A percentile compares a stretch with the other conserved stretches of the same genome.
Evolutionary conservation across 23 red algal species (phyloP).

Genomic region (Gracilaria gracilis): DNA sequence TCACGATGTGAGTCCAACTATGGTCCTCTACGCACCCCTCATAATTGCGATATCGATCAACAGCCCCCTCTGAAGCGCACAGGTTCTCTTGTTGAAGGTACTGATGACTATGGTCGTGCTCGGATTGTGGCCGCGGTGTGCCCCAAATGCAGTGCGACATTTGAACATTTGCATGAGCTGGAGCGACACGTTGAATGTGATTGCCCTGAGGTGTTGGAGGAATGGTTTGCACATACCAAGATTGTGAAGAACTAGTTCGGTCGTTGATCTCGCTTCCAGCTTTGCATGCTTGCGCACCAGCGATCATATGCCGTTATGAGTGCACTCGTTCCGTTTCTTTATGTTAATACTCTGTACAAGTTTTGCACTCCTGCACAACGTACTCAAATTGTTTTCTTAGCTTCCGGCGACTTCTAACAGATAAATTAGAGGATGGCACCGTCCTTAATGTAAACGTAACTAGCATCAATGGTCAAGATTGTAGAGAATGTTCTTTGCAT

Average conservation of each 20-base stretch:
- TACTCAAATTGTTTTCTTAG: not conserved
- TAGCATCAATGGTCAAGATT: not conserved
- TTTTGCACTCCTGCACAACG: not conserved
- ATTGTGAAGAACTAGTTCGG: slow-evolving; percentile 25
- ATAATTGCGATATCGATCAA: slow-evolving; percentile 9
- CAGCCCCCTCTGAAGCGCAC: slow-evolving; percentile 29
- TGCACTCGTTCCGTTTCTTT: not conserved
- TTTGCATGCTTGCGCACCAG: not conserved
- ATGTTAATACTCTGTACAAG: not conserved
- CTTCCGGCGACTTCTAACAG: not conserved
- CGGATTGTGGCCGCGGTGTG: slow-evolving; percentile 21
- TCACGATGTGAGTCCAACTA: slow-evolving; percentile 25
- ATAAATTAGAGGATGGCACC: not conserved
- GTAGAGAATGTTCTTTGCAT: no score
- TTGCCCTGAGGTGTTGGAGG: slow-evolving; percentile 20
- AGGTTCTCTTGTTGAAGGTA: slow-evolving; percentile 31
- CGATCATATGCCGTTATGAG: not conserved
- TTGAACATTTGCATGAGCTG: slow-evolving; percentile 32
- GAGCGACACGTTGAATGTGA: slow-evolving; percentile 34
- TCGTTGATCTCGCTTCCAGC: not conserved
- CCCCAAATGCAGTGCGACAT: slow-evolving; percentile 8
- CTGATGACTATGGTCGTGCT: slow-evolving; percentile 16
- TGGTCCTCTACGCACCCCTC: slow-evolving; percentile 17
- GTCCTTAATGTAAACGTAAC: not conserved
- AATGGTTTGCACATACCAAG: slow-evolving; percentile 46